phyloP scores from a whole-genome alignment of 768 basidiomycete genomes.

The Naganishia vaughanmartiniae region DNA sequence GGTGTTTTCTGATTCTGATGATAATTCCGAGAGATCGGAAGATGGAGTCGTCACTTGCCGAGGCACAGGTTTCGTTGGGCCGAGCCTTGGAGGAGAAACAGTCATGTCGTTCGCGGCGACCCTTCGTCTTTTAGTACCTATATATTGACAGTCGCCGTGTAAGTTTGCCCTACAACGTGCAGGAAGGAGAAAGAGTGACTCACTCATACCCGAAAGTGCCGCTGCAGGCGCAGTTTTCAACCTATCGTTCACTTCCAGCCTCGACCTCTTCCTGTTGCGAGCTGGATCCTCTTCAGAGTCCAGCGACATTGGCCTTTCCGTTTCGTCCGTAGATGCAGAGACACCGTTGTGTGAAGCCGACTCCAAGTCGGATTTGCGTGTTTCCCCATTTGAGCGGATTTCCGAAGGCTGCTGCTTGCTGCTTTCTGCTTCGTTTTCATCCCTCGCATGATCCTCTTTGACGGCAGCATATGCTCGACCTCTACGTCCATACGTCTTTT shows the following conservation, averaged over 20 bases:
- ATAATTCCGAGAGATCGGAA: slow-evolving; percentile 9
- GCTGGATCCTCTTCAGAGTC: not conserved
- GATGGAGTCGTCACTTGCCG: not conserved
- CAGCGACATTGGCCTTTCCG: not conserved
- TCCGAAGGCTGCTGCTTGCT: not conserved
- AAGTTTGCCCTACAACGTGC: not conserved
- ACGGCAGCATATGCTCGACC: slow-evolving; percentile 4
- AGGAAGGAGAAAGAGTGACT: not conserved
- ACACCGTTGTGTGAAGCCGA: not conserved
- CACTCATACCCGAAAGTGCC: not conserved
- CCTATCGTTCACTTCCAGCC: not conserved
- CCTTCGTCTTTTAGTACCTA: not conserved
- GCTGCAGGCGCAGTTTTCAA: not conserved
- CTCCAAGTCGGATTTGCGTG: not conserved
- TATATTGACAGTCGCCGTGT: not conserved
- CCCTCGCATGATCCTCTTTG: not conserved
- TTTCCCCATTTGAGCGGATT: not conserved
- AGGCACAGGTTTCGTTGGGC: not conserved
- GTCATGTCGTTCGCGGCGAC: not conserved
- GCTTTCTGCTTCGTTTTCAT: not conserved
- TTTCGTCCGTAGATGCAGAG: not conserved
- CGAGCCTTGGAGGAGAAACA: not conserved
- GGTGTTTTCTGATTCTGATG: not conserved
- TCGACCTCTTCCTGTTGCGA: not conserved
- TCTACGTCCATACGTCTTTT: slow-evolving; percentile 10